phyloP scores from a whole-genome alignment of 2,329 filamentous ascomycete genomes.

The Leptographium lundbergii region DNA sequence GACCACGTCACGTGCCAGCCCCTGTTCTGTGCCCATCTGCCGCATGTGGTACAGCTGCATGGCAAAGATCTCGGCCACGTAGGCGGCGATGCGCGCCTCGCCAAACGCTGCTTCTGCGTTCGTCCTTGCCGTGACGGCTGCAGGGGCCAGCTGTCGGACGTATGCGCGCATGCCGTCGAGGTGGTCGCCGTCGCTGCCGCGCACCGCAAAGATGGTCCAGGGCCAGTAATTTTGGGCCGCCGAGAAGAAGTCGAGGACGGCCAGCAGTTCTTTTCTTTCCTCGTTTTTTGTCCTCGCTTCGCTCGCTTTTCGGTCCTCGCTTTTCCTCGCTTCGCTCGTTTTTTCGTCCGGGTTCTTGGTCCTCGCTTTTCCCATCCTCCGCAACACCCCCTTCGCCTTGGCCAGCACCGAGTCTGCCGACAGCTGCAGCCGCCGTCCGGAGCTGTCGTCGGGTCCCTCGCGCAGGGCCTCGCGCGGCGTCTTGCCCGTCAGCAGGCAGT shows the following conservation, averaged over 20 bases:
- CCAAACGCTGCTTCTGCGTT: conserved; percentile 45
- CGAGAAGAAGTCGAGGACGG: conserved; percentile 76
- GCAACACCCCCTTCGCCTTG: conserved; percentile 59
- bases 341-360: conserved; percentile 42
- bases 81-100: conserved; percentile 61
- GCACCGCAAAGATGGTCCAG: conserved; percentile 75
- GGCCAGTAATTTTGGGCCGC: conserved; percentile 91
- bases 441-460: conserved; percentile 20
- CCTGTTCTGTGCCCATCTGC: conserved; percentile 54
- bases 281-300: neutral
- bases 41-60: conserved; percentile 83
- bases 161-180: conserved; percentile 60
- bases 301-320: neutral
- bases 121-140: conserved; percentile 37
- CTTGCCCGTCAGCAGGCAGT: conserved; percentile 79
- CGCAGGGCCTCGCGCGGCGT: conserved; percentile 67
- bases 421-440: conserved; percentile 26
- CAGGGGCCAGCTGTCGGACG: conserved; percentile 44
- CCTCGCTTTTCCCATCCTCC: conserved; percentile 13
- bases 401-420: conserved; percentile 54
- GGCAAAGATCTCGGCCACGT: conserved; percentile 75
- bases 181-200: conserved; percentile 50
- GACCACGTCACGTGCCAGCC: conserved; percentile 58
- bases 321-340: too few relatives aligned
- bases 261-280: conserved; percentile 41